Percentiles rank a stretch among this genome's conserved stretches.
phyloP scores from a whole-genome alignment of 805 yeast genomes.

The Hanseniaspora meyeri region DNA sequence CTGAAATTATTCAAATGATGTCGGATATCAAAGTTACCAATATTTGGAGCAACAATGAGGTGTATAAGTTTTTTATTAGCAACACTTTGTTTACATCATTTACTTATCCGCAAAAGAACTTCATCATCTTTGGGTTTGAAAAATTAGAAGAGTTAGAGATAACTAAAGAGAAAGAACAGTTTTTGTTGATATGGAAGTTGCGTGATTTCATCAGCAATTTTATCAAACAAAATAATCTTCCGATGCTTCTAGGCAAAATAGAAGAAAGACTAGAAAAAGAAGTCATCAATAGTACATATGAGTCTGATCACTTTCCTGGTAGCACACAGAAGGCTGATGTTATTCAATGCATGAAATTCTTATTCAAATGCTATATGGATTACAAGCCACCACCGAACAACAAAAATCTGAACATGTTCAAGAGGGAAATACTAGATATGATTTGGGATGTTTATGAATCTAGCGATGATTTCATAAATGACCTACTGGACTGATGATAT shows the following conservation, averaged over 20 bases:
- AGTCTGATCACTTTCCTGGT: slow-evolving; percentile 13
- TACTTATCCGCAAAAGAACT: not conserved
- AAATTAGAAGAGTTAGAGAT: not conserved
- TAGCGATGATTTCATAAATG: slow-evolving; percentile 19
- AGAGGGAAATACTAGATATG: slow-evolving; percentile 24
- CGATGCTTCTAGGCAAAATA: slow-evolving; percentile 14
- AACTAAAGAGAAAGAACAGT: slow-evolving; percentile 25
- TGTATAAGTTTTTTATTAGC: slow-evolving; percentile 22
- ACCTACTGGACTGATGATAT: not conserved
- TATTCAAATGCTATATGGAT: slow-evolving; percentile 23
- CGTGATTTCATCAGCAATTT: slow-evolving; percentile 31
- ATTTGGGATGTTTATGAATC: slow-evolving; percentile 21
- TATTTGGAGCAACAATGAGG: slow-evolving; percentile 3
- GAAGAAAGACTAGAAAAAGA: not conserved
- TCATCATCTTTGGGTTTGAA: not conserved
- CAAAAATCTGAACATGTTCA: slow-evolving; percentile 21
- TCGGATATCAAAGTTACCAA: not conserved
- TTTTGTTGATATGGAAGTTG: slow-evolving; percentile 33
- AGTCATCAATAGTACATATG: not conserved
- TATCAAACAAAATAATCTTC: slow-evolving; percentile 26
- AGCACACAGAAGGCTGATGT: slow-evolving; percentile 21
- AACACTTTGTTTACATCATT: slow-evolving; percentile 20
- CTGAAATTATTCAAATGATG: slow-evolving; percentile 18
- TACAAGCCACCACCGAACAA: slow-evolving; percentile 28
- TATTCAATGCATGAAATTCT: slow-evolving; percentile 17